Percentiles rank a stretch among this genome's conserved stretches.
These are phyloP conservation scores for Truncatella angustata DNA, from an alignment of 2,329 filamentous ascomycete genomes.

Conservation along the genomic window DNA sequence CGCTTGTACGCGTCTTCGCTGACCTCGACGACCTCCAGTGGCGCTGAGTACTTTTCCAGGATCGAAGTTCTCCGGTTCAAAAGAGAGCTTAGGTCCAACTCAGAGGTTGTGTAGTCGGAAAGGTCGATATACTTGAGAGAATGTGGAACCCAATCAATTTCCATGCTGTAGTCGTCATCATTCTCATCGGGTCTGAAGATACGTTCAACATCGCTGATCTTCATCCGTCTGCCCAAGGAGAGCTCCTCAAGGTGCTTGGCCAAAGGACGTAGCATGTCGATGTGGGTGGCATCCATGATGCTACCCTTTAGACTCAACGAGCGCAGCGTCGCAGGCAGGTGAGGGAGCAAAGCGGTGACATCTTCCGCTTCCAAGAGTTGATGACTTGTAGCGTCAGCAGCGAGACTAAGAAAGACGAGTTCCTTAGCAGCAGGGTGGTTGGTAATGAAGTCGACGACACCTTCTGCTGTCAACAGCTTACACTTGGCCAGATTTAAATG, in stretches of 20 bases:
- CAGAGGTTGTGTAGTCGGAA: conserved; percentile 64
- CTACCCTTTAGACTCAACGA: conserved; percentile 77
- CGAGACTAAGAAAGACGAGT: conserved; percentile 71
- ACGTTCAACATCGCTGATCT: conserved; percentile 62
- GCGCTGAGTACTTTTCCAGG: conserved; percentile 58
- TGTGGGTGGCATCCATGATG: conserved; percentile 63
- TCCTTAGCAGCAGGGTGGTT: conserved; percentile 67
- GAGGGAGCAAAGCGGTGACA: conserved; percentile 61
- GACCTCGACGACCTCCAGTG: conserved; percentile 75
- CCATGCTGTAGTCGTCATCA: conserved; percentile 23
- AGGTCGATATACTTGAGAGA: conserved; percentile 74
- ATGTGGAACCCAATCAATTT: conserved; percentile 50
- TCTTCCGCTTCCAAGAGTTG: conserved; percentile 67
- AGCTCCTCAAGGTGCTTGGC: conserved; percentile 75
- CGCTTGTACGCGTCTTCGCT: conserved; percentile 65
- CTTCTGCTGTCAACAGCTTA: conserved; percentile 63
- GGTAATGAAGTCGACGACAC: conserved; percentile 68
- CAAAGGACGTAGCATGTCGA: conserved; percentile 61
- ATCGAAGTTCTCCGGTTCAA: conserved; percentile 53
- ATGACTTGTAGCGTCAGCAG: conserved; percentile 69
- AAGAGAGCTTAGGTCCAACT: conserved; percentile 56
- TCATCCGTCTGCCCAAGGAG: conserved; percentile 67
- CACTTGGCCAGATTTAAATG: conserved; percentile 80
- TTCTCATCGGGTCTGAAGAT: conserved; percentile 55
- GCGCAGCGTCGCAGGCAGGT: conserved; percentile 64